Percentiles rank a stretch among this genome's conserved stretches.
Conservation (phyloP, 1,139 yeast genomes). For the Nadsonia commutata region DNA sequence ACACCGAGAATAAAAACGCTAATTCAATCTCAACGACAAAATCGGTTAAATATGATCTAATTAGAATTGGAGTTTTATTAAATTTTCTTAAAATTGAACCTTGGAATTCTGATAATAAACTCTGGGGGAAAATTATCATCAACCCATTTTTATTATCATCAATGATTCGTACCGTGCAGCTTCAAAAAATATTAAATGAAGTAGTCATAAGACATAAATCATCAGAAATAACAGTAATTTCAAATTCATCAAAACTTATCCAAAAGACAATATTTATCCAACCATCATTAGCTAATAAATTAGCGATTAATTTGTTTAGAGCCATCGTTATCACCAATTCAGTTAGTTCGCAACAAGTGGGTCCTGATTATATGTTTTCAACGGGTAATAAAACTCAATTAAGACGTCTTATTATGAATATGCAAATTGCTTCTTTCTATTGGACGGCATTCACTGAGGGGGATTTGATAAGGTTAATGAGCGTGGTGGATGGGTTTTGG, state of each 20-base stretch:
- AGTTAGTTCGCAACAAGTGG: slow-evolving; percentile 54
- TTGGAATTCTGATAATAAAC: slow-evolving; percentile 32
- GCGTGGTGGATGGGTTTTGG: neutral
- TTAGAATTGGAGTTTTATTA: slow-evolving; percentile 35
- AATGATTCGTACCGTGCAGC: slow-evolving; percentile 28
- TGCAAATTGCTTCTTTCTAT: slow-evolving; percentile 53
- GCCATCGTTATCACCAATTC: slow-evolving; percentile 61
- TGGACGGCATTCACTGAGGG: slow-evolving; percentile 61
- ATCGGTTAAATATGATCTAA: too few relatives aligned
- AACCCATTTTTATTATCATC: slow-evolving; percentile 30
- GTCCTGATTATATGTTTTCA: slow-evolving; percentile 57
- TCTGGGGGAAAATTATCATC: slow-evolving; percentile 35
- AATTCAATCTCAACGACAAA: too few relatives aligned
- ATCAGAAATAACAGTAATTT: slow-evolving; percentile 37
- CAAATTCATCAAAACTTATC: slow-evolving; percentile 42
- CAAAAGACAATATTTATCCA: slow-evolving; percentile 42
- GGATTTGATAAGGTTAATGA: slow-evolving; percentile 31
- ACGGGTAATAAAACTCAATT: slow-evolving; percentile 40
- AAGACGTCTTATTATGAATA: slow-evolving; percentile 40
- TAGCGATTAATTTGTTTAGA: slow-evolving; percentile 47
- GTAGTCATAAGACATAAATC: slow-evolving; percentile 43
- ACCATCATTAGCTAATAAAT: slow-evolving; percentile 47
- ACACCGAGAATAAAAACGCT: slow-evolving; percentile 16
- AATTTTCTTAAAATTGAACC: slow-evolving; percentile 49
- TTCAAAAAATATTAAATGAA: slow-evolving; percentile 30